These are phyloP conservation scores for Obelidium mucronatum DNA, from an alignment of 192 early-diverging fungal species.

Conservation along the genomic window DNA sequence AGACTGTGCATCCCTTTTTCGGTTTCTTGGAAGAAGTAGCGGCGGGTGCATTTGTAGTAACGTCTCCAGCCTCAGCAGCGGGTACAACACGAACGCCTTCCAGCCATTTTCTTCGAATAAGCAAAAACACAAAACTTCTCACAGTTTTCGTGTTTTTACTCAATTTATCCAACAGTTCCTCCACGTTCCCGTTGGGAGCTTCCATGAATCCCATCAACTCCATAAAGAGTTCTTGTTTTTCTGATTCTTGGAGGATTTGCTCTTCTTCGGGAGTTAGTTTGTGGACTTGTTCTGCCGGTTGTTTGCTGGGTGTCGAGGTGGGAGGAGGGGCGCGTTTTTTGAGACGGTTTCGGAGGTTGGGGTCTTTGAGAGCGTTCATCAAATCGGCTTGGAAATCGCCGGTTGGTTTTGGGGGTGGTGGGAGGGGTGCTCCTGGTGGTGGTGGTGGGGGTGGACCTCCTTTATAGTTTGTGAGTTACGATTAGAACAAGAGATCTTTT, in stretches of 20 bases:
- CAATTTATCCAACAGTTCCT: constrained; percentile 50
- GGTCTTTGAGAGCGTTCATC: constrained; percentile 41
- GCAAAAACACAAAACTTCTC: constrained; percentile 55
- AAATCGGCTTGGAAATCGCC: constrained; percentile 37
- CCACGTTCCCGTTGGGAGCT: constrained; percentile 56
- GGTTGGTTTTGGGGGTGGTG: neutral
- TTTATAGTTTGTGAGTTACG: neutral
- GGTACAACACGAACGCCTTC: constrained; percentile 38
- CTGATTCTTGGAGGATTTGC: constrained; percentile 28
- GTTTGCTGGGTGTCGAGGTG: neutral
- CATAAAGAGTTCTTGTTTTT: constrained; percentile 52
- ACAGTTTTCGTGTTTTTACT: constrained; percentile 39
- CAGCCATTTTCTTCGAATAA: constrained; percentile 53
- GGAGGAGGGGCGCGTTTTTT: constrained; percentile 32
- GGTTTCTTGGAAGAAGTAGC: too few species aligned
- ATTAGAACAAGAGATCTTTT: neutral
- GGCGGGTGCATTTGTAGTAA: too few species aligned
- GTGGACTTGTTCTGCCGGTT: neutral
- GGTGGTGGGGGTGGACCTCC: constrained; percentile 15
- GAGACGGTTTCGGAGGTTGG: constrained; percentile 44
- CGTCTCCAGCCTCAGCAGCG: neutral
- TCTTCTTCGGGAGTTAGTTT: constrained; percentile 29
- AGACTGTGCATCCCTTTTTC: constrained; percentile 39
- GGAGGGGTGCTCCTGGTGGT: neutral
- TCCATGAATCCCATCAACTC: constrained; percentile 64